Conservation (phyloP, 1,139 yeast genomes). For the Blastobotrys ciferrii region DNA sequence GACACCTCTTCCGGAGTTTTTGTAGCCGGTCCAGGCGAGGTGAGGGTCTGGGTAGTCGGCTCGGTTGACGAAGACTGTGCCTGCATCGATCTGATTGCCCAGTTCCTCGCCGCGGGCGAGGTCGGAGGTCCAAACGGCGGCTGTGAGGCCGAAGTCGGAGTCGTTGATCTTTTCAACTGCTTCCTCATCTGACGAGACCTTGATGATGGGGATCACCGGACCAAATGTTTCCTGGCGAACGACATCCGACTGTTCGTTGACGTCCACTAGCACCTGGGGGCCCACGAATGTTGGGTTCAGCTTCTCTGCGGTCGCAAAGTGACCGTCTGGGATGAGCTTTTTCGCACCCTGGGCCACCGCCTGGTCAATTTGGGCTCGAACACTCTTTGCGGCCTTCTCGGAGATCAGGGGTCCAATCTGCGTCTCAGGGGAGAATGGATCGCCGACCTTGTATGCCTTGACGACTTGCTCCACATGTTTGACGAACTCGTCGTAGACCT, state of each 20-base stretch:
- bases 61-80: slow-evolving; percentile 83
- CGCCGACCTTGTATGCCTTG: slow-evolving; percentile 52
- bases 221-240: slow-evolving; percentile 80
- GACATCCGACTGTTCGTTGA: slow-evolving; percentile 61
- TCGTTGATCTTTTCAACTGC: slow-evolving; percentile 39
- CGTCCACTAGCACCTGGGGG: slow-evolving; percentile 79
- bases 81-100: slow-evolving; percentile 71
- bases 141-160: slow-evolving; percentile 49
- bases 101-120: slow-evolving; percentile 52
- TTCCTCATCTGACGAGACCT: slow-evolving; percentile 41
- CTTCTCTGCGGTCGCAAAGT: slow-evolving; percentile 37
- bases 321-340: slow-evolving; percentile 67
- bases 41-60: slow-evolving; percentile 77
- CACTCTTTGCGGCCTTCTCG: slow-evolving; percentile 65
- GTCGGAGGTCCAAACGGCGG: slow-evolving; percentile 55
- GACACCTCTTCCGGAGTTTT: slow-evolving; percentile 77
- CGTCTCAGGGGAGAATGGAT: slow-evolving; percentile 68
- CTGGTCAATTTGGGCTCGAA: slow-evolving; percentile 63
- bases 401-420: slow-evolving; percentile 81
- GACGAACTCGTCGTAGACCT: slow-evolving; percentile 66
- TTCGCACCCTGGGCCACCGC: slow-evolving; percentile 74
- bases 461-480: slow-evolving; percentile 62
- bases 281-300: slow-evolving; percentile 68
- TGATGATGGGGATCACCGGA: slow-evolving; percentile 41
- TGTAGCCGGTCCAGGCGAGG: slow-evolving; percentile 81